Evolutionary conservation across 2,329 filamentous ascomycete genomes (phyloP).

Genomic region (Boeremia exigua): DNA sequence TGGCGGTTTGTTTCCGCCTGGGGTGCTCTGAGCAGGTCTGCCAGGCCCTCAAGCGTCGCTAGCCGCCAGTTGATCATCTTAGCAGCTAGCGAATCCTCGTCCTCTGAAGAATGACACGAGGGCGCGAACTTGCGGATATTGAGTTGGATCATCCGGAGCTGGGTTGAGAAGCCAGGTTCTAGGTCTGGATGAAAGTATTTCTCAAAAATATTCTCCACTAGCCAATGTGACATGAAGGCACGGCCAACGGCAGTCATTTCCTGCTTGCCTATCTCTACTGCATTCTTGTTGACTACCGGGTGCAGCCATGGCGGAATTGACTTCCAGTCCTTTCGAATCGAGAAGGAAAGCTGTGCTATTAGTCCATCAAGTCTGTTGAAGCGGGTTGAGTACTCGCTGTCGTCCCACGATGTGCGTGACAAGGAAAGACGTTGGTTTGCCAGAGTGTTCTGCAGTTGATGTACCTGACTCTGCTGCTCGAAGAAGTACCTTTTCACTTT

Average conservation of each 20-base stretch:
- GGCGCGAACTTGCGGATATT: conserved; percentile 83
- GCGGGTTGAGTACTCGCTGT: conserved; percentile 88
- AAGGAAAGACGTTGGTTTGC: conserved; percentile 94
- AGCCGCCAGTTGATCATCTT: conserved; percentile 94
- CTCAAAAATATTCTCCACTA: conserved; percentile 90
- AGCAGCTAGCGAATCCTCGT: conserved; percentile 83
- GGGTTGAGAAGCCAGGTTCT: conserved; percentile 74
- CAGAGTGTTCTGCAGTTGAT: conserved; percentile 95
- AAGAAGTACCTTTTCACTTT: conserved; percentile 98
- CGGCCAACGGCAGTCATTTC: conserved; percentile 97
- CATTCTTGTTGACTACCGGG: conserved; percentile 81
- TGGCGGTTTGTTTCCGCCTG: conserved; percentile 70
- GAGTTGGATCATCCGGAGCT: conserved; percentile 84
- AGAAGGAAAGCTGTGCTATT: conserved; percentile 93
- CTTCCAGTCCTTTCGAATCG: conserved; percentile 94
- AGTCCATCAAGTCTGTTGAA: conserved; percentile 92
- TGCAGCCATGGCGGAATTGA: conserved; percentile 80
- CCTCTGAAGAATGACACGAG: conserved; percentile 77
- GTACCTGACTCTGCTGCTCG: conserved; percentile 86
- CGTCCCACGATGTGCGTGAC: conserved; percentile 91
- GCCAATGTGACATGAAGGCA: conserved; percentile 85
- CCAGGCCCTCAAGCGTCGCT: conserved; percentile 89
- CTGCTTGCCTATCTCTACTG: conserved; percentile 84
- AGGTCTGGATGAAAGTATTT: conserved; percentile 91
- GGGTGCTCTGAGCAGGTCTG: conserved; percentile 69